Evolutionary conservation across 2,329 filamentous ascomycete genomes (phyloP).

Genomic region (Talaromyces pinophilus): DNA sequence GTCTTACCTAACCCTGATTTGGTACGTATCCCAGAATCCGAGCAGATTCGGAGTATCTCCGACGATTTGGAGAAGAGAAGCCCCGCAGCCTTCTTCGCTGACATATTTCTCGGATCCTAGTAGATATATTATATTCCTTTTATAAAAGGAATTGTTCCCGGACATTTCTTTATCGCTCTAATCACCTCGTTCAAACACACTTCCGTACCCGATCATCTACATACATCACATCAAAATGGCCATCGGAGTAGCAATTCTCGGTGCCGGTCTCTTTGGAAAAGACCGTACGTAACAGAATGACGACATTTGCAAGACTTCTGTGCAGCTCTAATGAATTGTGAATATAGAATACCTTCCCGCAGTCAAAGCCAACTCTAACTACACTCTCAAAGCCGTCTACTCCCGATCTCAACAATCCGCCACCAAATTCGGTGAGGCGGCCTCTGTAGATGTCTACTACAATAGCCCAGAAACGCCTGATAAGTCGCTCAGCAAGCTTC

Average conservation of each 20-base stretch:
- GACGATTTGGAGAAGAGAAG: background rate
- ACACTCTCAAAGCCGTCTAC: constrained; percentile 12
- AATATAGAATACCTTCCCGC: constrained; percentile 10
- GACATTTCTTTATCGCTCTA: background rate
- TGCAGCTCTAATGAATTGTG: background rate
- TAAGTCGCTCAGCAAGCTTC: constrained; percentile 23
- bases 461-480: constrained; percentile 5
- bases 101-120: background rate
- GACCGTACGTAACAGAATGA: background rate
- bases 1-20: background rate
- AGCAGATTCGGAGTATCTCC: background rate
- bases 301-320: background rate
- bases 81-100: background rate
- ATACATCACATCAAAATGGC: background rate
- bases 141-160: background rate
- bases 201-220: background rate
- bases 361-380: background rate
- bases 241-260: constrained; percentile 17
- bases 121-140: background rate
- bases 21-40: background rate
- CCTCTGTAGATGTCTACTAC: constrained; percentile 12
- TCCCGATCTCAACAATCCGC: constrained; percentile 9
- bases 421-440: constrained; percentile 6
- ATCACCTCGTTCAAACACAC: background rate
- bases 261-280: constrained; percentile 16